Conservation (phyloP, 805 yeast species). For the Naumovozyma baii region DNA sequence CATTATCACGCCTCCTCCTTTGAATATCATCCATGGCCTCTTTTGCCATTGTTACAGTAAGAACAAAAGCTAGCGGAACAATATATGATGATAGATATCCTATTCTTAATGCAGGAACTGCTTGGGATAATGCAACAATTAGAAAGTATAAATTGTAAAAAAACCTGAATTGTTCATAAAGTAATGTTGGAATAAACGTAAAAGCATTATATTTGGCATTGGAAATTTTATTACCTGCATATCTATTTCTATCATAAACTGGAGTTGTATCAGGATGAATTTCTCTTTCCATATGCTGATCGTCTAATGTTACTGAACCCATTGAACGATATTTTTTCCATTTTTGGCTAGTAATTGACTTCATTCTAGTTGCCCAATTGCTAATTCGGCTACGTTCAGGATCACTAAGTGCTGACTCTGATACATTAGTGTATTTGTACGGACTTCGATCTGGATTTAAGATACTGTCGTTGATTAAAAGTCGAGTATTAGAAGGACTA, state of each 20-base stretch:
- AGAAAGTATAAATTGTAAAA: conserved; percentile 89
- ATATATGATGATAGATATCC: conserved; percentile 90
- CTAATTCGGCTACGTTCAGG: conserved; percentile 2
- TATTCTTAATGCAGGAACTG: conserved; percentile 77
- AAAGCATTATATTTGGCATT: conserved; percentile 90
- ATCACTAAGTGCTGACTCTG: background rate
- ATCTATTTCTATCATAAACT: conserved; percentile 27
- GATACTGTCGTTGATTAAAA: conserved; percentile 10
- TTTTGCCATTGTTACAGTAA: conserved; percentile 86
- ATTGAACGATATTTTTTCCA: conserved; percentile 6
- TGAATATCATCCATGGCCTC: conserved; percentile 92
- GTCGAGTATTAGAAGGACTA: conserved; percentile 12
- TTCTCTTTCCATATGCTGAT: conserved; percentile 32
- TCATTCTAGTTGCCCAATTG: background rate
- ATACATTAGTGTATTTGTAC: background rate
- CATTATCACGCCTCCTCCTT: conserved; percentile 81
- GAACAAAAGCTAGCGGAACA: conserved; percentile 88
- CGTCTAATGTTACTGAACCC: conserved; percentile 11
- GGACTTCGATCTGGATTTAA: background rate
- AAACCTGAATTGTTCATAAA: conserved; percentile 94
- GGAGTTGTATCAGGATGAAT: conserved; percentile 37
- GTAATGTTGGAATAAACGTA: conserved; percentile 77
- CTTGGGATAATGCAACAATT: conserved; percentile 88
- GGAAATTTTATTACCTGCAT: conserved; percentile 70
- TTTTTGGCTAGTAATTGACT: background rate